A percentile compares a stretch with the other conserved stretches of the same genome.
Evolutionary conservation across 768 basidiomycete species (phyloP).

Genomic region (Xerocomellus amylosporus): DNA sequence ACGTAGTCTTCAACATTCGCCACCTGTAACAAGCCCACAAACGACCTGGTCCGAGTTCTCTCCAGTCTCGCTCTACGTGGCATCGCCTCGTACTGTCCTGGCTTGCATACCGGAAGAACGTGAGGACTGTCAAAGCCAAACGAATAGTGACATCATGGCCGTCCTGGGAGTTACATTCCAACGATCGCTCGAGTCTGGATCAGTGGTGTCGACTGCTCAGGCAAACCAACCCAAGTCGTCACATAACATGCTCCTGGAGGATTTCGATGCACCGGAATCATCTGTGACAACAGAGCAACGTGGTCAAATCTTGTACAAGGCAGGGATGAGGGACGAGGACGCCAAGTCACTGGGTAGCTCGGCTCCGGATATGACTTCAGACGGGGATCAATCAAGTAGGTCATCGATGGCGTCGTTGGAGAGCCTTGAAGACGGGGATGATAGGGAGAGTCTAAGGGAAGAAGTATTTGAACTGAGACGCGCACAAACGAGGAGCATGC

Average conservation of each 20-base stretch:
- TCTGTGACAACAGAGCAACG: background rate
- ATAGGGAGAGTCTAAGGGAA: slow-evolving; percentile 22
- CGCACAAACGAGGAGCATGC: slow-evolving; percentile 49
- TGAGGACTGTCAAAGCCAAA: slow-evolving; percentile 25
- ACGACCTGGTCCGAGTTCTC: slow-evolving; percentile 34
- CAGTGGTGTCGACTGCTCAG: background rate
- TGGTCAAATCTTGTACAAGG: background rate
- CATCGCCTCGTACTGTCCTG: slow-evolving; percentile 20
- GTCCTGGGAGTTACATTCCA: slow-evolving; percentile 14
- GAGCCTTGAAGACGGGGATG: slow-evolving; percentile 17
- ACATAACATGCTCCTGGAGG: background rate
- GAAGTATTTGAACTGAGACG: slow-evolving; percentile 45
- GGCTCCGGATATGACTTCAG: slow-evolving; percentile 26
- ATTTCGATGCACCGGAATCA: background rate
- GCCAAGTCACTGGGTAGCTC: slow-evolving; percentile 18
- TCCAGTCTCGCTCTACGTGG: slow-evolving; percentile 16
- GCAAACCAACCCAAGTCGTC: background rate
- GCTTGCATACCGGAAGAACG: slow-evolving; percentile 31
- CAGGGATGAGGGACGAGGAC: slow-evolving; percentile 14
- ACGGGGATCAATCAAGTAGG: slow-evolving; percentile 22
- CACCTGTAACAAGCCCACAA: slow-evolving; percentile 3
- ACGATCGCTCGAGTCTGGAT: slow-evolving; percentile 10
- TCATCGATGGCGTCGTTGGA: slow-evolving; percentile 25
- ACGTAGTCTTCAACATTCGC: background rate
- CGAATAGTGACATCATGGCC: slow-evolving; percentile 9